Evolutionary conservation across 2,329 filamentous ascomycete species (phyloP).

Genomic region (Hypomyces perniciosus): DNA sequence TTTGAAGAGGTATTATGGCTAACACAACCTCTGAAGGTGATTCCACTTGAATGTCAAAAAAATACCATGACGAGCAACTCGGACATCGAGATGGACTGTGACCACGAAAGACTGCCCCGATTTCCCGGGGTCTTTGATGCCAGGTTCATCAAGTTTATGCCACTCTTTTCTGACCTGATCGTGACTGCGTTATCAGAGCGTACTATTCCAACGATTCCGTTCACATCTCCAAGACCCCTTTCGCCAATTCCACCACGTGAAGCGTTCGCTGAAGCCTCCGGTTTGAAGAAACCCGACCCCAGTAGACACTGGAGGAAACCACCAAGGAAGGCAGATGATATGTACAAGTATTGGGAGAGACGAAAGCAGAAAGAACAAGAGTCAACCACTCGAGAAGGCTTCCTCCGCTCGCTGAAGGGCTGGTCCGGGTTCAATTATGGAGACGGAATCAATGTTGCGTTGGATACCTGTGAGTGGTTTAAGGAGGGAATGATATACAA

Average conservation of each 20-base stretch:
- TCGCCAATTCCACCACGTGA: neutral
- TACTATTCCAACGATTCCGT: constrained; percentile 1
- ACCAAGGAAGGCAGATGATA: neutral
- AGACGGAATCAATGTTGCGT: constrained; percentile 4
- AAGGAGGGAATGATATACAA: constrained; percentile 11
- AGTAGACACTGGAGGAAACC: neutral
- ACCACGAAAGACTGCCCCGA: constrained; percentile 15
- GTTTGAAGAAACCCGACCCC: constrained; percentile 2
- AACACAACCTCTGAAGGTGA: neutral
- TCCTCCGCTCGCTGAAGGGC: constrained; percentile 14
- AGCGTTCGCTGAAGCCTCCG: neutral
- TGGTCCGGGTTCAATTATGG: constrained; percentile 14
- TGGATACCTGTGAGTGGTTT: constrained; percentile 19
- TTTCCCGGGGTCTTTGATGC: constrained; percentile 15
- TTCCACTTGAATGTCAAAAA: neutral
- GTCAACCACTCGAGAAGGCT: neutral
- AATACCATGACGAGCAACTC: constrained; percentile 1
- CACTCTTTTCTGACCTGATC: constrained; percentile 6
- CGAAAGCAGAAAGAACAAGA: constrained; percentile 4
- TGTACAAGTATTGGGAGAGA: neutral
- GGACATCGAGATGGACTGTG: constrained; percentile 14
- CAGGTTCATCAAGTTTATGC: constrained; percentile 13
- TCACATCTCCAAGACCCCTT: neutral
- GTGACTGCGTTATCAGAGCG: constrained; percentile 4
- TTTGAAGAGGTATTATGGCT: neutral